Percentiles rank a stretch among this genome's conserved stretches.
Evolutionary conservation across 1,139 yeast species (phyloP).

Genomic region (Protomyces lactucae-debilis): DNA sequence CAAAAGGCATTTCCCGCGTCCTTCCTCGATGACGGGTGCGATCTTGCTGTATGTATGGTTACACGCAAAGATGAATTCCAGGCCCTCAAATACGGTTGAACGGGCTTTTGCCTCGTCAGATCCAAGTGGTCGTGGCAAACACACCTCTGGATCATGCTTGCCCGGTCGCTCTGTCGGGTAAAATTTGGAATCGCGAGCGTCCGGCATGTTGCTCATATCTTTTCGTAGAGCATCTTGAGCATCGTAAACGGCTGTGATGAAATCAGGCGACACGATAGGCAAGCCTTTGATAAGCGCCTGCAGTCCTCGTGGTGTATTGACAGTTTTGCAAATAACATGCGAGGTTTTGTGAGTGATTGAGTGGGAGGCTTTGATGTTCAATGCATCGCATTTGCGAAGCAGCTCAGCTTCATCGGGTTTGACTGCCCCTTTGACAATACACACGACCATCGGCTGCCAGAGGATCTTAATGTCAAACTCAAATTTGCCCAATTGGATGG

Average conservation of each 20-base stretch:
- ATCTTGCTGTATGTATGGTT: slow-evolving; percentile 5
- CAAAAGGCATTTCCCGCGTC: slow-evolving; percentile 3
- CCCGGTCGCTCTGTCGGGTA: slow-evolving; percentile 5
- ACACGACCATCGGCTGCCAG: slow-evolving; percentile 18
- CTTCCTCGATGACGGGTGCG: slow-evolving; percentile 10
- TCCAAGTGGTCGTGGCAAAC: not conserved
- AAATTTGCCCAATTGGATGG: not conserved
- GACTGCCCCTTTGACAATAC: not conserved
- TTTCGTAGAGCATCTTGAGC: not conserved
- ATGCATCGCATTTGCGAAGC: not conserved
- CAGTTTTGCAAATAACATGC: slow-evolving; percentile 17
- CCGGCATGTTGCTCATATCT: slow-evolving; percentile 14
- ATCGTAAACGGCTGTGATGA: slow-evolving; percentile 4
- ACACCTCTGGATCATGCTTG: slow-evolving; percentile 1
- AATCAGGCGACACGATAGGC: slow-evolving; percentile 11
- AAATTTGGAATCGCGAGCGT: not conserved
- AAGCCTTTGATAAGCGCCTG: slow-evolving; percentile 13
- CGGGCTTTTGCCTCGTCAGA: not conserved
- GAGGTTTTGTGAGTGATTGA: slow-evolving; percentile 12
- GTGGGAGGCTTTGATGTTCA: slow-evolving; percentile 13
- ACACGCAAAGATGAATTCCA: slow-evolving; percentile 16
- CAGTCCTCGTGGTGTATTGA: slow-evolving; percentile 19
- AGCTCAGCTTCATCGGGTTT: slow-evolving; percentile 14
- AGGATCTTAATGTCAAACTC: not conserved
- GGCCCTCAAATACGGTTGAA: not conserved